These are phyloP conservation scores for Globisporangium apiculatum DNA, from an alignment of 352 stramenopile genomes.

Conservation along the genomic window DNA sequence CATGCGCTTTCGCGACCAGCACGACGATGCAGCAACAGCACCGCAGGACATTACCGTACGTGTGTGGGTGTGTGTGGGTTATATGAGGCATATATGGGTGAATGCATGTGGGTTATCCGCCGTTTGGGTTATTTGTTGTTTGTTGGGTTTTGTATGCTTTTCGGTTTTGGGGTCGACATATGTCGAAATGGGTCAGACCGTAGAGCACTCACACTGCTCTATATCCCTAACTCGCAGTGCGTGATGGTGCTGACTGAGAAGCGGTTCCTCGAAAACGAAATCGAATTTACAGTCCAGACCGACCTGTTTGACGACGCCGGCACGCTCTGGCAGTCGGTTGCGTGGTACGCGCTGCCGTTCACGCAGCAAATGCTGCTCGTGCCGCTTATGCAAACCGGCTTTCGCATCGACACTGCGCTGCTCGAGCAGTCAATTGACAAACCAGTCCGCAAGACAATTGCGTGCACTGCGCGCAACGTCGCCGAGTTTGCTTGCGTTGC, in stretches of 20 bases:
- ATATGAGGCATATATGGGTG: too few relatives aligned
- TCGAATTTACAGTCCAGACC: conserved; percentile 73
- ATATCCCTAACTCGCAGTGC: conserved; percentile 23
- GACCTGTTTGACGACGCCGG: conserved; percentile 67
- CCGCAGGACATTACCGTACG: conserved; percentile 26
- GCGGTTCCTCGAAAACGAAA: conserved; percentile 52
- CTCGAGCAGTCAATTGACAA: conserved; percentile 15
- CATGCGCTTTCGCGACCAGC: conserved; percentile 52
- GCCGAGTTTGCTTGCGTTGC: conserved; percentile 49
- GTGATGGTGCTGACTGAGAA: conserved; percentile 76
- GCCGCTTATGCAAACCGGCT: conserved; percentile 33
- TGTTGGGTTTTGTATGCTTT: conserved; percentile 4
- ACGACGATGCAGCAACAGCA: conserved; percentile 16
- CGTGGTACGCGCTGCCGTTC: conserved; percentile 55
- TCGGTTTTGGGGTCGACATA: neutral
- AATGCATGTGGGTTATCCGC: too few relatives aligned
- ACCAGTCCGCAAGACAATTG: conserved; percentile 18
- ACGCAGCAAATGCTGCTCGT: conserved; percentile 48
- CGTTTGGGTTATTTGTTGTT: conserved; percentile 1
- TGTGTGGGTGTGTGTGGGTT: too few relatives aligned
- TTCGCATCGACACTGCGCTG: conserved; percentile 31
- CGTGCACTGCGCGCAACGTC: conserved; percentile 39
- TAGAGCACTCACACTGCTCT: too few relatives aligned
- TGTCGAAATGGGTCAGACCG: too few relatives aligned
- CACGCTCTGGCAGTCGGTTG: conserved; percentile 72